Percentiles rank a stretch among this genome's conserved stretches.
phyloP scores from a whole-genome alignment of 2,329 filamentous ascomycete species.

The Penicillium sp. region DNA sequence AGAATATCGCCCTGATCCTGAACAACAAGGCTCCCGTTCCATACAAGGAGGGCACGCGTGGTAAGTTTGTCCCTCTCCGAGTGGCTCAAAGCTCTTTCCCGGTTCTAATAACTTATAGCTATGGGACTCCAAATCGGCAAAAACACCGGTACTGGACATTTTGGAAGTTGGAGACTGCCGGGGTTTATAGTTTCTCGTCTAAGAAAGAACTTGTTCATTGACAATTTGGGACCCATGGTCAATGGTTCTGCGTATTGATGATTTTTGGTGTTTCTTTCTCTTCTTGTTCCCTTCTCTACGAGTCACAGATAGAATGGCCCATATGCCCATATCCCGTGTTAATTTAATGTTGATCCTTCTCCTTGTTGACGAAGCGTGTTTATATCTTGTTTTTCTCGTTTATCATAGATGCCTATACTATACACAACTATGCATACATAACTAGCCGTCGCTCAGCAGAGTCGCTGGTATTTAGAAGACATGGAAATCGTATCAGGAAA shows the following conservation, averaged over 20 bases:
- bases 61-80: not conserved
- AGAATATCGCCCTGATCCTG: conserved; percentile 7
- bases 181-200: conserved; percentile 2
- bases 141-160: conserved; percentile 8
- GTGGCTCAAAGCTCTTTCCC: not conserved
- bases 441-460: too few relatives aligned
- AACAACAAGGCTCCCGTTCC: not conserved
- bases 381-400: not conserved
- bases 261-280: not conserved
- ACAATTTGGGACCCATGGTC: not conserved
- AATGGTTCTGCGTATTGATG: conserved; percentile 10
- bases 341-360: not conserved
- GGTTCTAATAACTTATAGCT: not conserved
- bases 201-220: conserved; percentile 8
- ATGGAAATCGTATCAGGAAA: too few relatives aligned
- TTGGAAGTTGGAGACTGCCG: conserved; percentile 1
- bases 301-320: not conserved
- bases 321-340: not conserved
- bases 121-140: conserved; percentile 12
- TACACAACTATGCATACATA: too few relatives aligned
- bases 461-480: not conserved
- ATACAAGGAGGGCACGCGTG: conserved; percentile 2
- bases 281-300: not conserved
- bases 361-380: not conserved
- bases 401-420: not conserved